phyloP scores from a whole-genome alignment of 2,329 filamentous ascomycete species.

The Colletotrichum sojae region DNA sequence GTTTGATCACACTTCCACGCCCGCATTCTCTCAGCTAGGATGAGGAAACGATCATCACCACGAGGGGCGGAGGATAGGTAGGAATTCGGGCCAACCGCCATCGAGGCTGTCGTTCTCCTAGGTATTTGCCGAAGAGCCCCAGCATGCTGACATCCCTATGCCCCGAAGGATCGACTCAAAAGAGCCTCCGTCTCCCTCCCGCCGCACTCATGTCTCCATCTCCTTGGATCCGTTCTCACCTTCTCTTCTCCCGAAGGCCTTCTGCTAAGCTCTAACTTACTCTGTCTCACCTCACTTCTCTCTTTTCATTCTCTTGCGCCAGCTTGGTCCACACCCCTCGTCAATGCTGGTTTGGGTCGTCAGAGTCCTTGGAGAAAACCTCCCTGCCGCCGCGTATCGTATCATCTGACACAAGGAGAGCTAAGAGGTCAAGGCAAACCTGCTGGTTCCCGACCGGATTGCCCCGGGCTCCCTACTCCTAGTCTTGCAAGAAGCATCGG shows the following conservation, averaged over 20 bases:
- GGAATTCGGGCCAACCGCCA: constrained; percentile 5
- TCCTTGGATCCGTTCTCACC: neutral
- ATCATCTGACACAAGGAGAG: constrained; percentile 5
- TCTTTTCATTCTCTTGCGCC: neutral
- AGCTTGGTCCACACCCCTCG: neutral
- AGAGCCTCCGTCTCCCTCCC: neutral
- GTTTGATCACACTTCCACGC: neutral
- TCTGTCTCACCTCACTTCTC: neutral
- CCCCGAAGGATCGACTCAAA: constrained; percentile 13
- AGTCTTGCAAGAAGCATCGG: constrained; percentile 8
- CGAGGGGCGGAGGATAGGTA: neutral
- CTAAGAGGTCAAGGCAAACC: constrained; percentile 7
- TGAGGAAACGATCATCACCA: constrained; percentile 8
- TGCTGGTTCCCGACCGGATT: neutral
- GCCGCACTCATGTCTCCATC: neutral
- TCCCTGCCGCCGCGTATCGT: neutral
- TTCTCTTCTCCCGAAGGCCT: no score
- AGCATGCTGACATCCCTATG: neutral
- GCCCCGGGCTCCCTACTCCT: neutral
- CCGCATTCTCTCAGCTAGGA: neutral
- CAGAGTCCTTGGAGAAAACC: neutral
- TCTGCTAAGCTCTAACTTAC: no score
- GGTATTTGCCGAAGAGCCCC: no score
- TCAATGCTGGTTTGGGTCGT: neutral
- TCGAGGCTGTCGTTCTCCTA: neutral